These are phyloP conservation scores for Durusdinium trenchii DNA, from an alignment of 73 alveolate genomes.

Conservation along the genomic window DNA sequence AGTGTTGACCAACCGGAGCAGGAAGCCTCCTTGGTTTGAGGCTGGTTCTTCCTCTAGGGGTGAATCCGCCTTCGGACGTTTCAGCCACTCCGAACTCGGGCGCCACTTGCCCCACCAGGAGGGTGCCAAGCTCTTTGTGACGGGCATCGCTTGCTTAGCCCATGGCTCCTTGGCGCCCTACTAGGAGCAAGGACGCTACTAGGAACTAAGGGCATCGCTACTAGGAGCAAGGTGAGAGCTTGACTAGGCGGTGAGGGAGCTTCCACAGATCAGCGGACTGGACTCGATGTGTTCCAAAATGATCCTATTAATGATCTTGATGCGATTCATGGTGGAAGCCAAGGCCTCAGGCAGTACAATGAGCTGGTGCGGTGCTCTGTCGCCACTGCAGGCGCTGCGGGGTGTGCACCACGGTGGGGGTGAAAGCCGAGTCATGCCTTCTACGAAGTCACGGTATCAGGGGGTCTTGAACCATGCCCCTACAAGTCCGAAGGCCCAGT, in stretches of 20 bases:
- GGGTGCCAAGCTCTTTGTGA: slow-evolving; percentile 88
- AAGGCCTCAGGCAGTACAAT: slow-evolving; percentile 61
- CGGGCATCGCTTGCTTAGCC: slow-evolving; percentile 93
- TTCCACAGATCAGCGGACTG: not conserved
- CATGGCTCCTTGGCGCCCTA: slow-evolving; percentile 7
- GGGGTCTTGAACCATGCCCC: too few relatives aligned
- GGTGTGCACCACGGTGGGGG: too few relatives aligned
- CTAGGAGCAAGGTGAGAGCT: not conserved
- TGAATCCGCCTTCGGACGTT: too few relatives aligned
- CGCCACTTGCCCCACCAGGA: not conserved
- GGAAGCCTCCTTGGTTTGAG: not conserved
- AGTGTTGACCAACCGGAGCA: too few relatives aligned
- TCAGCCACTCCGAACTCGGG: not conserved
- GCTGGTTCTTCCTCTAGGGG: not conserved
- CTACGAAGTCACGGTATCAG: too few relatives aligned
- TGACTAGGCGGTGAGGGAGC: not conserved
- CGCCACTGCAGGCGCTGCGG: slow-evolving; percentile 83
- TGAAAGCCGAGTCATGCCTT: too few relatives aligned
- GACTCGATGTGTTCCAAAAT: not conserved
- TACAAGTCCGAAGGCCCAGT: too few relatives aligned
- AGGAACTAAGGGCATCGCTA: not conserved
- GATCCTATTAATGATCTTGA: not conserved
- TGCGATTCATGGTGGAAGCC: not conserved
- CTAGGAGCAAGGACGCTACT: not conserved
- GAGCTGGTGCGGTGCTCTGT: slow-evolving; percentile 91